Conservation (phyloP, 495 filamentous ascomycete species). For the Aspergillus hancockii region DNA sequence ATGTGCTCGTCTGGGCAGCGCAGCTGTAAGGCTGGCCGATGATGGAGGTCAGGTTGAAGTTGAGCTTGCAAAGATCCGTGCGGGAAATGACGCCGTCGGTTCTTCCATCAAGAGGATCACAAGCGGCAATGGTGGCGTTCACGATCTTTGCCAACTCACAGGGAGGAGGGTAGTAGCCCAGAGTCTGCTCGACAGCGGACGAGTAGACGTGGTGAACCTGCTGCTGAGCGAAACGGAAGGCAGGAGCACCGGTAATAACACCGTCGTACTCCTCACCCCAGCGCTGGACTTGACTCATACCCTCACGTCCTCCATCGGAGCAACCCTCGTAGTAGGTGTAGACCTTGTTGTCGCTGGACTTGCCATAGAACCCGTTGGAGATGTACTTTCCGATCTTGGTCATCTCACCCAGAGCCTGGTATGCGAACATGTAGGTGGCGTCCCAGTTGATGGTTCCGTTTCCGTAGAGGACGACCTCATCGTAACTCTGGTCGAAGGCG, state of each 20-base stretch:
- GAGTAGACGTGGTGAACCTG: constrained; percentile 52
- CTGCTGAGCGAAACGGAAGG: constrained; percentile 51
- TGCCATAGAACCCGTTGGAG: constrained; percentile 36
- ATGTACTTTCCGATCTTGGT: constrained; percentile 35
- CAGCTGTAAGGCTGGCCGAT: constrained; percentile 53
- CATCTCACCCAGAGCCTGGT: constrained; percentile 45
- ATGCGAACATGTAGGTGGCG: constrained; percentile 44
- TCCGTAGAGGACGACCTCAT: constrained; percentile 37
- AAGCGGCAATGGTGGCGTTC: constrained; percentile 51
- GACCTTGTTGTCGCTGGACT: constrained; percentile 27
- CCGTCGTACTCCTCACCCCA: constrained; percentile 54
- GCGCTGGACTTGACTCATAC: constrained; percentile 53
- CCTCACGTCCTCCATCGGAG: constrained; percentile 41
- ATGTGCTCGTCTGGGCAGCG: constrained; percentile 37
- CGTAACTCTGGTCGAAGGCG: constrained; percentile 35
- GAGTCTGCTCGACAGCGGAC: constrained; percentile 43
- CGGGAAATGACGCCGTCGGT: constrained; percentile 54
- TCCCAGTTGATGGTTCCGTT: constrained; percentile 49
- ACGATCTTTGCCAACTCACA: constrained; percentile 54
- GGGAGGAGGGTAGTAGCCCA: constrained; percentile 51
- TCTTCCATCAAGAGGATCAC: constrained; percentile 53
- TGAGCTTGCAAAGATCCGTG: constrained; percentile 51
- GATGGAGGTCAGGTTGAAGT: constrained; percentile 45
- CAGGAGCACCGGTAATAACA: constrained; percentile 50
- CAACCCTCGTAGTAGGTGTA: constrained; percentile 44